Percentiles rank a stretch among this genome's conserved stretches.
Conservation (phyloP, 2,329 filamentous ascomycete species). For the Lasiodiplodia gonubiensis region DNA sequence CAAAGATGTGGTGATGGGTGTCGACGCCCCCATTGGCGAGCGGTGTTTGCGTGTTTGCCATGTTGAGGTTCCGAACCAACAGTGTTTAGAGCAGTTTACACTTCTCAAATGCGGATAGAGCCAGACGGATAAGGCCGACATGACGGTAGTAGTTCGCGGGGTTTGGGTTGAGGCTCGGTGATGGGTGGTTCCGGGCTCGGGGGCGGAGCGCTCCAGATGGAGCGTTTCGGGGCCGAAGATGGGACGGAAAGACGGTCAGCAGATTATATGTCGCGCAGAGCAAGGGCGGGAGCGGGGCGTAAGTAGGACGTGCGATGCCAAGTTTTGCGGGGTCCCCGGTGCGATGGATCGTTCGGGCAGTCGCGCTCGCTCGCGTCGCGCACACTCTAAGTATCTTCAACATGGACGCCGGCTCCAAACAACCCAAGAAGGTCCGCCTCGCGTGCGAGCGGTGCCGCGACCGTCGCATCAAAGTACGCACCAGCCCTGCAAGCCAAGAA, state of each 20-base stretch:
- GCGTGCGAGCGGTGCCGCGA: constrained; percentile 47
- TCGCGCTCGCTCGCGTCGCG: background rate
- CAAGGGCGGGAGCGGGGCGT: background rate
- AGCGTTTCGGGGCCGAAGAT: no score
- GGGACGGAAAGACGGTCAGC: background rate
- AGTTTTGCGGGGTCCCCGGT: constrained; percentile 1
- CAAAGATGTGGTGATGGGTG: constrained; percentile 31
- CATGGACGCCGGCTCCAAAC: background rate
- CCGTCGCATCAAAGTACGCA: constrained; percentile 46
- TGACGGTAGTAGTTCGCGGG: no score
- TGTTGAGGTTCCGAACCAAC: no score
- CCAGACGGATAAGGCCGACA: no score
- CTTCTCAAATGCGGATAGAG: no score
- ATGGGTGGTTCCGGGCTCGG: background rate
- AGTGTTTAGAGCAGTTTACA: no score
- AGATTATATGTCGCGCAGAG: background rate
- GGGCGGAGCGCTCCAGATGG: background rate
- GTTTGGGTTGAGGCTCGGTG: background rate
- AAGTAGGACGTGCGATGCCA: background rate
- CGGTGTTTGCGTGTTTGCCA: background rate
- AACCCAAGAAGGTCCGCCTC: constrained; percentile 46
- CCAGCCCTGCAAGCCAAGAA: background rate
- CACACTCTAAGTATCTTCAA: background rate
- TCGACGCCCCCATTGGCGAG: constrained; percentile 30
- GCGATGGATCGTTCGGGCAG: background rate